Evolutionary conservation across 306 rosid species (phyloP).

Genomic region (apple (Malus domestica)): DNA sequence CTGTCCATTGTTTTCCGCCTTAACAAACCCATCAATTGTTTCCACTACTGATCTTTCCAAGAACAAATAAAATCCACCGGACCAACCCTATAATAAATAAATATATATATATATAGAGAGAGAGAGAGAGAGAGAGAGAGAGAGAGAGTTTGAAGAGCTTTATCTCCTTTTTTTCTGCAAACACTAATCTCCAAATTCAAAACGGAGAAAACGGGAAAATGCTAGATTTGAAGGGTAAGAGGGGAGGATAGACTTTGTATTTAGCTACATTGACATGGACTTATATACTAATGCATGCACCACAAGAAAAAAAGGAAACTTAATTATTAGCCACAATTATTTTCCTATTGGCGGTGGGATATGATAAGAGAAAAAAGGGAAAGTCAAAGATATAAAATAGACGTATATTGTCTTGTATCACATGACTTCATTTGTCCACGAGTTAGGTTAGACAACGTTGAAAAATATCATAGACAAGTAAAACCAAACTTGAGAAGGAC

Average conservation of each 20-base stretch:
- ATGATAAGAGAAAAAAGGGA: neutral
- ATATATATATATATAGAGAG: too few relatives aligned
- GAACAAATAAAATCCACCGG: neutral
- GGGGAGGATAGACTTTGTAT: too few relatives aligned
- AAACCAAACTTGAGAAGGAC: conserved; percentile 45
- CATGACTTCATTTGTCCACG: conserved; percentile 11
- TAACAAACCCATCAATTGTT: conserved; percentile 10
- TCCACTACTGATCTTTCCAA: neutral
- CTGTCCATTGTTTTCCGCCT: conserved; percentile 29
- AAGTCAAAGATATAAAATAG: neutral
- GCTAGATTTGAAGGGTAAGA: neutral
- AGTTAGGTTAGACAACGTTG: conserved; percentile 43
- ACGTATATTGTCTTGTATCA: neutral
- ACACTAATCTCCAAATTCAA: neutral
- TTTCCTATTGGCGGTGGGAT: neutral
- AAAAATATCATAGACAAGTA: conserved; percentile 22
- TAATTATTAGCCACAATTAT: neutral
- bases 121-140: too few relatives aligned
- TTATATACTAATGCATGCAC: too few relatives aligned
- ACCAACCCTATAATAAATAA: neutral
- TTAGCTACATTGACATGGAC: too few relatives aligned
- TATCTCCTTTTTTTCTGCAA: neutral
- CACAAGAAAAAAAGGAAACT: neutral
- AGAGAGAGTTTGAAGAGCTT: too few relatives aligned
- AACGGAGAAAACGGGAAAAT: neutral